phyloP scores from a whole-genome alignment of 2,329 filamentous ascomycete species.

The Talaromyces islandicus region DNA sequence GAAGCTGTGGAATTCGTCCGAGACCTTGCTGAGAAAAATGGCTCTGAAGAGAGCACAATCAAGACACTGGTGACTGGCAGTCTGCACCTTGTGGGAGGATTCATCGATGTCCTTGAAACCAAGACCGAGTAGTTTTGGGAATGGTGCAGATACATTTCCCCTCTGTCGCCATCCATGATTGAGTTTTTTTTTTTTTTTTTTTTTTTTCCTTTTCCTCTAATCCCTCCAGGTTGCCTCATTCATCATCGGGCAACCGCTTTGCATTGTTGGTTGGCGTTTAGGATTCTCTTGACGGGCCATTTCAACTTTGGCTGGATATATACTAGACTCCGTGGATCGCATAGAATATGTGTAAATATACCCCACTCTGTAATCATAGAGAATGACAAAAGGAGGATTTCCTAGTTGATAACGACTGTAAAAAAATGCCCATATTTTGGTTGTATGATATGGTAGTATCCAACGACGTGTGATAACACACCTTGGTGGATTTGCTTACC shows the following conservation, averaged over 20 bases:
- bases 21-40: slow-evolving; percentile 32
- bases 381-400: neutral
- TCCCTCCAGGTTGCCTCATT: neutral
- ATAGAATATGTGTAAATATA: neutral
- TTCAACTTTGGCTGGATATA: neutral
- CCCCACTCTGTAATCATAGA: neutral
- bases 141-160: neutral
- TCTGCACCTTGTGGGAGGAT: slow-evolving; percentile 73
- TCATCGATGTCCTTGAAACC: slow-evolving; percentile 65
- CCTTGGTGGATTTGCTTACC: neutral
- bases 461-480: neutral
- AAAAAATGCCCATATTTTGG: neutral
- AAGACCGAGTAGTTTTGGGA: slow-evolving; percentile 18
- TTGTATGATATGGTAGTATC: neutral
- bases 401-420: neutral
- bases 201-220: neutral
- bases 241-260: neutral
- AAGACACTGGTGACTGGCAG: slow-evolving; percentile 75
- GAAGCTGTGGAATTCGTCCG: slow-evolving; percentile 60
- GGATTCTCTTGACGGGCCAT: neutral
- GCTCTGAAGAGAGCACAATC: slow-evolving; percentile 38
- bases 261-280: neutral
- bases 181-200: no score
- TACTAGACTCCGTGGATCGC: neutral
- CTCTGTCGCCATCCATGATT: neutral